phyloP scores from a whole-genome alignment of 176 grass and related monocot species.

The Chrysopogon serrulatus region DNA sequence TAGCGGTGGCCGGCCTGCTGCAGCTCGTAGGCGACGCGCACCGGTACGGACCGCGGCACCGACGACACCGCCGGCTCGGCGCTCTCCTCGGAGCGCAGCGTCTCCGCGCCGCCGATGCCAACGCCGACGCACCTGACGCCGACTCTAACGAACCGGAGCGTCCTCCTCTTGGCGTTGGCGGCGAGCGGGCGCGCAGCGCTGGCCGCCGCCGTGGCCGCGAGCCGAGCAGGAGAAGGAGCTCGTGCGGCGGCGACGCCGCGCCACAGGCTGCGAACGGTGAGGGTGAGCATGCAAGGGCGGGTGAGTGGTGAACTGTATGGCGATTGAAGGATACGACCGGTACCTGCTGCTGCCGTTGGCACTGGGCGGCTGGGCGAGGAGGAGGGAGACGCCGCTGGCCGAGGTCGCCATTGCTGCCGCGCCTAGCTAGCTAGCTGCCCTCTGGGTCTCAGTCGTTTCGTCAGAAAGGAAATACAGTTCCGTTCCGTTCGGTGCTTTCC shows the following conservation, averaged over 20 bases:
- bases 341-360: neutral
- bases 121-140: too few species aligned
- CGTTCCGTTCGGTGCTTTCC: neutral
- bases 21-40: slow-evolving; percentile 33
- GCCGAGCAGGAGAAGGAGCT: too few species aligned
- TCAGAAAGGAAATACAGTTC: neutral
- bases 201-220: too few species aligned
- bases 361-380: neutral
- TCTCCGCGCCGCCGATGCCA: neutral
- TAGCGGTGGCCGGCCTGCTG: slow-evolving; percentile 76
- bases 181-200: too few species aligned
- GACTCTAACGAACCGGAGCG: neutral
- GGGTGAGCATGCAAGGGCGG: neutral
- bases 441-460: neutral
- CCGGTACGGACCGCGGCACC: neutral
- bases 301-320: neutral
- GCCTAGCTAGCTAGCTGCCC: neutral
- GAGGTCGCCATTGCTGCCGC: neutral
- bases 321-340: neutral
- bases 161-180: too few species aligned
- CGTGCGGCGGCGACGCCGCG: neutral
- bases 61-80: neutral
- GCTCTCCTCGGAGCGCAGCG: too few species aligned
- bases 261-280: neutral
- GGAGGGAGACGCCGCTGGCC: neutral